These are phyloP conservation scores for Brettanomyces bruxellensis DNA, from an alignment of 805 yeast species.

Conservation along the genomic window DNA sequence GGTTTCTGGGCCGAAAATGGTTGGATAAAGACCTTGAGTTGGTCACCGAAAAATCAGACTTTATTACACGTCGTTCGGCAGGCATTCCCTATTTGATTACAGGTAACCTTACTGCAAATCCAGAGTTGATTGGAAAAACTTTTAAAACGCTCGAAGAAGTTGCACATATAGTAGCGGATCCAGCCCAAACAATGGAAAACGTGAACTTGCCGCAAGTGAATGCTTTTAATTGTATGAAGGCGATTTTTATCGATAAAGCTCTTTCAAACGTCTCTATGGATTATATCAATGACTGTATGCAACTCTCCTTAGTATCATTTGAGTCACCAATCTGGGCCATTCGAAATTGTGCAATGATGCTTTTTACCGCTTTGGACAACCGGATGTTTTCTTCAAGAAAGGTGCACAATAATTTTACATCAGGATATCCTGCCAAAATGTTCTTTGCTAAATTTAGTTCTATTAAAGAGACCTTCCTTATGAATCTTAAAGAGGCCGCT, in stretches of 20 bases:
- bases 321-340: slow-evolving; percentile 71
- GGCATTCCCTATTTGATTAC: slow-evolving; percentile 79
- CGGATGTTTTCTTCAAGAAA: slow-evolving; percentile 63
- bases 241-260: slow-evolving; percentile 62
- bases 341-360: slow-evolving; percentile 88
- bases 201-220: slow-evolving; percentile 87
- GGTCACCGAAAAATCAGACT: slow-evolving; percentile 45
- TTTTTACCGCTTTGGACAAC: slow-evolving; percentile 76
- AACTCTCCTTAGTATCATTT: slow-evolving; percentile 54
- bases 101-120: slow-evolving; percentile 52
- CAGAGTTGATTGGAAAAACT: slow-evolving; percentile 38
- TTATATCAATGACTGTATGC: slow-evolving; percentile 49
- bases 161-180: slow-evolving; percentile 41
- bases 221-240: slow-evolving; percentile 79
- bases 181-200: slow-evolving; percentile 32
- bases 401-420: slow-evolving; percentile 20
- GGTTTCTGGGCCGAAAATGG: slow-evolving; percentile 44
- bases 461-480: slow-evolving; percentile 40
- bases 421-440: slow-evolving; percentile 35
- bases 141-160: slow-evolving; percentile 44
- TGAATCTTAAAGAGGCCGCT: slow-evolving; percentile 28
- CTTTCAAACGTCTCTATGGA: slow-evolving; percentile 44
- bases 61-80: slow-evolving; percentile 83
- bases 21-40: slow-evolving; percentile 39
- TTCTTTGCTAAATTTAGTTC: slow-evolving; percentile 63